Evolutionary conservation across 352 stramenopile species (phyloP).

Genomic region (Phytophthora sojae): DNA sequence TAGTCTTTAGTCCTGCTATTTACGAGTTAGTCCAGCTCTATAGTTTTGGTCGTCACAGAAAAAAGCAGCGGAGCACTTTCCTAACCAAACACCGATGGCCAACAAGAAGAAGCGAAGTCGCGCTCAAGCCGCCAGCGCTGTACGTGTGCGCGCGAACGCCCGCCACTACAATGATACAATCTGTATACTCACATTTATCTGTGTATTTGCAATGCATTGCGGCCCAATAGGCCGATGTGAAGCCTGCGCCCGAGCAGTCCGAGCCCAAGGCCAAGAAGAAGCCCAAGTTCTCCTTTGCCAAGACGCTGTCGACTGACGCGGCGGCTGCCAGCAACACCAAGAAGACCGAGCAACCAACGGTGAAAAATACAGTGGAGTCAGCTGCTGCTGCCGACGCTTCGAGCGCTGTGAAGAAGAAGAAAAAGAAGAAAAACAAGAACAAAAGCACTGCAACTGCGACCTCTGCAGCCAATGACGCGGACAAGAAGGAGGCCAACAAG

Average conservation of each 20-base stretch:
- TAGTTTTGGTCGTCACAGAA: neutral
- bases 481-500: conserved; percentile 38
- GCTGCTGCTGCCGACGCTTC: neutral
- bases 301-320: conserved; percentile 23
- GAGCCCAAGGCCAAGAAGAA: conserved; percentile 36
- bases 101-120: conserved; percentile 43
- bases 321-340: conserved; percentile 3
- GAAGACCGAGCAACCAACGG: neutral
- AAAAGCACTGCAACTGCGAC: conserved; percentile 24
- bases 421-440: conserved; percentile 74
- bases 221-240: conserved; percentile 15
- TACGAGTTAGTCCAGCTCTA: conserved; percentile 5
- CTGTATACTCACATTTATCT: conserved; percentile 9
- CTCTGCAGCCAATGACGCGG: neutral
- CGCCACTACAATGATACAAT: neutral
- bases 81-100: conserved; percentile 27
- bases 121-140: conserved; percentile 12
- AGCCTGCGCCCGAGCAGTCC: neutral
- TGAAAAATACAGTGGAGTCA: neutral
- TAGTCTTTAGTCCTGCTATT: conserved; percentile 7
- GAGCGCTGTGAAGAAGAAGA: conserved; percentile 37
- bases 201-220: conserved; percentile 2
- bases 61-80: neutral
- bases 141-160: conserved; percentile 13
- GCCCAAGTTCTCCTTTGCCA: conserved; percentile 28